A percentile compares a stretch with the other conserved stretches of the same genome.
Evolutionary conservation across 768 basidiomycete species (phyloP).

Genomic region (Exsudoporus frostii): DNA sequence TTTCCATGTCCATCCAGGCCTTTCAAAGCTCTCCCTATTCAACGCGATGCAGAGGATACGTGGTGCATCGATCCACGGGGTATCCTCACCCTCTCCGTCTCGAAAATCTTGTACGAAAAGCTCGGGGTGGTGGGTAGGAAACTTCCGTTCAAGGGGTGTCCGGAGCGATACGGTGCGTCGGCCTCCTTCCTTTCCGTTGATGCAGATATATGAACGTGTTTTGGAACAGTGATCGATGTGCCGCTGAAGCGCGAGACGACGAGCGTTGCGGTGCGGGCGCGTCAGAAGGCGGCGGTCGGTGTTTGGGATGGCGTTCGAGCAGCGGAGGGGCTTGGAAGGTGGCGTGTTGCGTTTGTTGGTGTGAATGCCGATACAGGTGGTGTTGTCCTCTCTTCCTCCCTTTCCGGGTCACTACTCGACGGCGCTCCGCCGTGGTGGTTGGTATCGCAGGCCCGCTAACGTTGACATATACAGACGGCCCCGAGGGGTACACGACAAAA

Average conservation of each 20-base stretch:
- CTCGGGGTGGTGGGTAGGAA: slow-evolving; percentile 58
- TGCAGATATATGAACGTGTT: background rate
- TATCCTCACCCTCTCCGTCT: slow-evolving; percentile 52
- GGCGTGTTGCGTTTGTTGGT: slow-evolving; percentile 42
- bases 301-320: slow-evolving; percentile 50
- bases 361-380: slow-evolving; percentile 29
- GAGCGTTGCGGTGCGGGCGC: slow-evolving; percentile 35
- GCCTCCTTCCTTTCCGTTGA: no score
- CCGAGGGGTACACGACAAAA: background rate
- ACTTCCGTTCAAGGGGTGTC: slow-evolving; percentile 49
- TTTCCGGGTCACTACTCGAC: background rate
- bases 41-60: slow-evolving; percentile 43
- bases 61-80: slow-evolving; percentile 73
- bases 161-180: slow-evolving; percentile 47
- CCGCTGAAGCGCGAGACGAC: slow-evolving; percentile 41
- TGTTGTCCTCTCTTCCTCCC: background rate
- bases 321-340: slow-evolving; percentile 31
- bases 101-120: slow-evolving; percentile 55
- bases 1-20: slow-evolving; percentile 26
- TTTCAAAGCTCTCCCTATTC: slow-evolving; percentile 35
- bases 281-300: slow-evolving; percentile 39
- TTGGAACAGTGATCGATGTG: slow-evolving; percentile 44
- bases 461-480: background rate
- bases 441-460: background rate
- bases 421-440: background rate